Conservation (phyloP, 768 basidiomycete species). For the Agaricus blazei region DNA sequence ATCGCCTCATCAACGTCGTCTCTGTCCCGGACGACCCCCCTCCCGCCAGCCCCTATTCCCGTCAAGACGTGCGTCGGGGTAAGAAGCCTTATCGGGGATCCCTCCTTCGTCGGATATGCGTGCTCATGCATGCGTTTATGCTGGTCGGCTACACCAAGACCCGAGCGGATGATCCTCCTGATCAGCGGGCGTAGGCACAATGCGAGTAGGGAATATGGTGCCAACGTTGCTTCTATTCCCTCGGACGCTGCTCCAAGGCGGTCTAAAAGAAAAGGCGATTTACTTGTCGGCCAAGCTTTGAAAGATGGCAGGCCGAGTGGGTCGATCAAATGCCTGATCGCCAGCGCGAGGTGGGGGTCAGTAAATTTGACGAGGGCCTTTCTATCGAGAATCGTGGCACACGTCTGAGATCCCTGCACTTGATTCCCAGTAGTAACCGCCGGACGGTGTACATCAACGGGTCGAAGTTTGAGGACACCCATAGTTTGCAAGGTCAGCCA, state of each 20-base stretch:
- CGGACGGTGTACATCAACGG: conserved; percentile 19
- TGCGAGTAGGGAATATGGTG: conserved; percentile 36
- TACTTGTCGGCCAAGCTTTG: conserved; percentile 8
- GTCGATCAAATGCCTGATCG: conserved; percentile 18
- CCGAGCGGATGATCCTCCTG: conserved; percentile 29
- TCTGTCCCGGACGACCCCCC: background rate
- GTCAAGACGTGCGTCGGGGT: conserved; percentile 41
- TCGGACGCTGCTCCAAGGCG: conserved; percentile 20
- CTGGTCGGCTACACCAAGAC: conserved; percentile 27
- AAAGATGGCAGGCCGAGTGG: conserved; percentile 4
- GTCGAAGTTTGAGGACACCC: conserved; percentile 24
- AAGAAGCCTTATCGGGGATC: conserved; percentile 22
- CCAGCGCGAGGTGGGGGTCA: conserved; percentile 28
- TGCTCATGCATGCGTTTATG: conserved; percentile 22
- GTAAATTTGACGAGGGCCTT: conserved; percentile 20
- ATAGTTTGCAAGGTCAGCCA: conserved; percentile 19
- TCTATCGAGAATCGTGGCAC: background rate
- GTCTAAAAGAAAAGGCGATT: conserved; percentile 21
- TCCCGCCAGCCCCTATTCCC: conserved; percentile 22
- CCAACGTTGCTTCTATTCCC: conserved; percentile 29
- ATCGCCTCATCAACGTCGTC: conserved; percentile 17
- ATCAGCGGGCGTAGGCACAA: conserved; percentile 29
- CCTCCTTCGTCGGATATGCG: conserved; percentile 11
- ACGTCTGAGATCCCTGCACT: background rate
- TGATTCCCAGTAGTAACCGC: background rate